These are phyloP conservation scores for Phylloporus sp. DNA, from an alignment of 768 basidiomycete genomes.

Conservation along the genomic window DNA sequence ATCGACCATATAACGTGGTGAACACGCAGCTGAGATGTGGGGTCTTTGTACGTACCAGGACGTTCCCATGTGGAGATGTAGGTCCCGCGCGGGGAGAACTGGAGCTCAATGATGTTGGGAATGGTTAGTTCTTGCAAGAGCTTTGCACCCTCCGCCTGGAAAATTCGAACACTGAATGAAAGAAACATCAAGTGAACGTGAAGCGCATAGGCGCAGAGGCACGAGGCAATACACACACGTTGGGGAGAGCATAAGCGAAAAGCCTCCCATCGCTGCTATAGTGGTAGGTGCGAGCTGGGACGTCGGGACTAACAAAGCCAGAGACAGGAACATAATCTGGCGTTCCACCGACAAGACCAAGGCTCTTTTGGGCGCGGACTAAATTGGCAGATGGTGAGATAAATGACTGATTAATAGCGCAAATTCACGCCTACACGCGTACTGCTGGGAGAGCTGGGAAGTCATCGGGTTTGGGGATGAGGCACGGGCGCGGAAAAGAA, in stretches of 20 bases:
- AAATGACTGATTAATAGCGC: constrained; percentile 4
- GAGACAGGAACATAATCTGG: constrained; percentile 69
- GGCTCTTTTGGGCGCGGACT: constrained; percentile 94
- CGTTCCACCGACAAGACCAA: constrained; percentile 80
- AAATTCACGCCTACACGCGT: constrained; percentile 61
- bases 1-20: constrained; percentile 11
- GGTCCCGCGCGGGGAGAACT: constrained; percentile 90
- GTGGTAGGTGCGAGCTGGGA: constrained; percentile 66
- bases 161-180: constrained; percentile 61
- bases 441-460: constrained; percentile 75
- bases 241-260: constrained; percentile 79
- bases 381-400: constrained; percentile 17
- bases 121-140: constrained; percentile 72
- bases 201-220: constrained; percentile 8
- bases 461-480: constrained; percentile 51
- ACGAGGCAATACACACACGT: constrained; percentile 49
- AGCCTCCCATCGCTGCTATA: constrained; percentile 88
- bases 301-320: constrained; percentile 64
- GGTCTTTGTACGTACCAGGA: constrained; percentile 46
- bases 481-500: constrained; percentile 44
- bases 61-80: constrained; percentile 97
- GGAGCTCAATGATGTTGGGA: constrained; percentile 75
- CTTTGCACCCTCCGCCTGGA: constrained; percentile 68
- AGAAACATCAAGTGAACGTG: constrained; percentile 12
- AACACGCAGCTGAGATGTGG: constrained; percentile 24